Evolutionary conservation across 176 grass and related monocot species (phyloP), one percentile per base, ranked within the genome.

Genomic region (Canna indica): DNA sequence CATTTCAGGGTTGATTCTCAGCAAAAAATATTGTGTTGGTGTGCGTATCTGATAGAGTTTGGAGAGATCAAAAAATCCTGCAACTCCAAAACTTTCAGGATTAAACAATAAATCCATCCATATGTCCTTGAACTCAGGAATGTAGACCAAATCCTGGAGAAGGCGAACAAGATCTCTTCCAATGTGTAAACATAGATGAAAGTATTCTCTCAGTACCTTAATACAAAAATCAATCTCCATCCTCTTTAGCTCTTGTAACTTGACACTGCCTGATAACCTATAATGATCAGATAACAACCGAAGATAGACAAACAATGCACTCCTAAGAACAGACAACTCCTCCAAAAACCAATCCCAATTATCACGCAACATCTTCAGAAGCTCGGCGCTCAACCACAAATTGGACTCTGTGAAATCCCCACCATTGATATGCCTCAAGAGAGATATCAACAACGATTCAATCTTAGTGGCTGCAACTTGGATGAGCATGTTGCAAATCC

Each of bases 91-190:
- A 3, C 13, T 38, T 2, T 1, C 16, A 13, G 25, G 75, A 28
- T 35, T 68, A 69, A 34, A 3, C 3, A 90, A 41, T 3, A 77
- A 70, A 46, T 92, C 84, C 44, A 75, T 81, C 86, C 93, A 92
- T 33, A 97, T 32, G 24, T 50, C 47, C 48, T 76, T 85, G 76
- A 97, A 92, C 56, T 90, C 89, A 47, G 86, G 84, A 64, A 90
- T 73, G 6, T 81, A 76, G n/a, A 76, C 52, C 72, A 90, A 35
- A 20, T 97, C 93, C 24, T 92, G 88, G 33, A 97, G 83, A 27
- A 73, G 77, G 60, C 93, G 85, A 64, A 90, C 80, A 0, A 92
- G 84, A 47, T 92, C 93, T 66, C 89, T 85, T 38, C 86, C 88
- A 30, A 97, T 81, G 56, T 81, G 38, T 32, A 59, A 27, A 47